Evolutionary conservation across 2,329 filamentous ascomycete genomes (phyloP).

Genomic region (Pseudonectria buxi): DNA sequence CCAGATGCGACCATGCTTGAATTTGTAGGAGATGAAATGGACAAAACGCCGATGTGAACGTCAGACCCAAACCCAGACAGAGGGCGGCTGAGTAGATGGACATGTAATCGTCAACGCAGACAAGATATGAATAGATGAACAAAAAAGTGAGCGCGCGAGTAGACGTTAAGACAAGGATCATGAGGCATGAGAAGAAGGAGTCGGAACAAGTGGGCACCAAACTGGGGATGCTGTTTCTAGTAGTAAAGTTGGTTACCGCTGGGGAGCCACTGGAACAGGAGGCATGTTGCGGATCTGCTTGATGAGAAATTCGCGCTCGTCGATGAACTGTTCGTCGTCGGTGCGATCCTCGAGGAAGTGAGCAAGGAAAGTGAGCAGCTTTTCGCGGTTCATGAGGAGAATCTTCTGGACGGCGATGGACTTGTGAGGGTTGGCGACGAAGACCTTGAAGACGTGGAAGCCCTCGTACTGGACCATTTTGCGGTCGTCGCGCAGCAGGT

Average conservation of each 20-base stretch:
- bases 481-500: constrained; percentile 85
- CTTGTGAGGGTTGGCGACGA: constrained; percentile 97
- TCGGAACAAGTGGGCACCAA: background rate
- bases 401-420: constrained; percentile 94
- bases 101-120: no score
- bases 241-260: constrained; percentile 31
- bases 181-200: no score
- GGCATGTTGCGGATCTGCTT: constrained; percentile 79
- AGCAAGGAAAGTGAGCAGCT: constrained; percentile 79
- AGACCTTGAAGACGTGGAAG: constrained; percentile 99
- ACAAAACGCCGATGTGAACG: background rate
- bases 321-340: constrained; percentile 96
- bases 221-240: background rate
- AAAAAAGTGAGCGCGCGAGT: no score
- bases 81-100: no score
- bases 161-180: no score
- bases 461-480: constrained; percentile 99
- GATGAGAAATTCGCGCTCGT: constrained; percentile 94
- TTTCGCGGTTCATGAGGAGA: constrained; percentile 90
- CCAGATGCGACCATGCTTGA: background rate
- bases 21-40: background rate
- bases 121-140: no score
- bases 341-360: constrained; percentile 91
- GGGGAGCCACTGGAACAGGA: constrained; percentile 46
- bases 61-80: background rate